A percentile compares a stretch with the other conserved stretches of the same genome.
Evolutionary conservation across 192 early-diverging fungal species (phyloP).

Genomic region (Helicostylum pulchrum): DNA sequence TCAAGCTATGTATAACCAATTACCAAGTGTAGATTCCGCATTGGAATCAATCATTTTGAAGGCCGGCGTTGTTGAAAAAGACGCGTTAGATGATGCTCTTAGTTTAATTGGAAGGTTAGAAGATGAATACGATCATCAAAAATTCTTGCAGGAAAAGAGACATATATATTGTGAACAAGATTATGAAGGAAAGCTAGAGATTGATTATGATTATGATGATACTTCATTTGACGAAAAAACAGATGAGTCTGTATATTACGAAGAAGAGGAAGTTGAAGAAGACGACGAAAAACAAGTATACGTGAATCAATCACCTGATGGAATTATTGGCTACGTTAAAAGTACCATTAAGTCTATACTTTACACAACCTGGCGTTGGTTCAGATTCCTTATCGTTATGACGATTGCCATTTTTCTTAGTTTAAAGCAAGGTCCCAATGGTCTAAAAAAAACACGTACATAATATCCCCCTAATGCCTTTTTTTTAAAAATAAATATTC

Average conservation of each 20-base stretch:
- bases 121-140: constrained; percentile 10
- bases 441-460: too few relatives aligned
- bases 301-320: background rate
- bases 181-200: background rate
- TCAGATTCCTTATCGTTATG: constrained; percentile 2
- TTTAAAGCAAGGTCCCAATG: constrained; percentile 2
- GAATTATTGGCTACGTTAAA: background rate
- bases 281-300: too few relatives aligned
- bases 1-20: constrained; percentile 1
- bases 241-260: background rate
- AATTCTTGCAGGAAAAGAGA: constrained; percentile 10
- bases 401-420: constrained; percentile 10
- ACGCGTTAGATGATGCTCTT: constrained; percentile 1
- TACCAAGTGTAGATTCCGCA: constrained; percentile 6
- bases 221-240: background rate
- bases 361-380: background rate
- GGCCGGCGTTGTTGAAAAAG: constrained; percentile 6
- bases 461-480: too few relatives aligned
- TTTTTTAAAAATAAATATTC: too few relatives aligned
- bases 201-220: background rate
- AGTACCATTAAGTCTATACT: background rate
- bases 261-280: too few relatives aligned
- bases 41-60: constrained; percentile 1
- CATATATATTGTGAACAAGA: background rate
- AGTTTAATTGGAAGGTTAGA: constrained; percentile 11